A percentile compares a stretch with the other conserved stretches of the same genome.
Conservation (phyloP, 2,329 filamentous ascomycete genomes). For the Paecilomyces sp. region DNA sequence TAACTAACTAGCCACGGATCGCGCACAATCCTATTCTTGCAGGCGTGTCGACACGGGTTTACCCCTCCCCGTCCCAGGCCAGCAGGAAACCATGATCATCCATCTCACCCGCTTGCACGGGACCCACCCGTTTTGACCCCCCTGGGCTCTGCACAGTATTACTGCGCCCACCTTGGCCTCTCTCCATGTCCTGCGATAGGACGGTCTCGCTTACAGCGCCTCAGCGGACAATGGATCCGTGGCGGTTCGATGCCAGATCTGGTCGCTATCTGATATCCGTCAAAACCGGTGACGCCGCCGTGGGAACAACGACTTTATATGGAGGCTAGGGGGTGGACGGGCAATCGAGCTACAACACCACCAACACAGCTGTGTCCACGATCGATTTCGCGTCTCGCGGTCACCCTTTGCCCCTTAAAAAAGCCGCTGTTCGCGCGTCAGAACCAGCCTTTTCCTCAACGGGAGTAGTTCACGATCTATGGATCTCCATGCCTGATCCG, state of each 20-base stretch:
- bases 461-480: slow-evolving; percentile 14
- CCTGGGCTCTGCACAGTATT: background rate
- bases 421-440: background rate
- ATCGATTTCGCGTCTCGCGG: background rate
- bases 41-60: background rate
- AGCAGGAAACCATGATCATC: background rate
- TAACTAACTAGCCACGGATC: background rate
- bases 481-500: slow-evolving; percentile 10
- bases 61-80: background rate
- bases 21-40: slow-evolving; percentile 1
- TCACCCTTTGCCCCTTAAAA: background rate
- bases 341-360: too few relatives aligned
- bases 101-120: background rate
- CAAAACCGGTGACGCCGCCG: background rate
- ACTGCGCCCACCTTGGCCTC: background rate
- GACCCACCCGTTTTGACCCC: background rate
- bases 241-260: background rate
- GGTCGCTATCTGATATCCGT: background rate
- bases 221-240: background rate
- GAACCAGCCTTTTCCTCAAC: slow-evolving; percentile 10
- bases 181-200: background rate
- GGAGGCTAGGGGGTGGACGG: background rate
- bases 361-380: background rate
- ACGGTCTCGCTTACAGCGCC: background rate
- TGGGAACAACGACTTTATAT: background rate